Conservation (phyloP, 306 rosid genomes). For the Pyrus bretschneideri region DNA sequence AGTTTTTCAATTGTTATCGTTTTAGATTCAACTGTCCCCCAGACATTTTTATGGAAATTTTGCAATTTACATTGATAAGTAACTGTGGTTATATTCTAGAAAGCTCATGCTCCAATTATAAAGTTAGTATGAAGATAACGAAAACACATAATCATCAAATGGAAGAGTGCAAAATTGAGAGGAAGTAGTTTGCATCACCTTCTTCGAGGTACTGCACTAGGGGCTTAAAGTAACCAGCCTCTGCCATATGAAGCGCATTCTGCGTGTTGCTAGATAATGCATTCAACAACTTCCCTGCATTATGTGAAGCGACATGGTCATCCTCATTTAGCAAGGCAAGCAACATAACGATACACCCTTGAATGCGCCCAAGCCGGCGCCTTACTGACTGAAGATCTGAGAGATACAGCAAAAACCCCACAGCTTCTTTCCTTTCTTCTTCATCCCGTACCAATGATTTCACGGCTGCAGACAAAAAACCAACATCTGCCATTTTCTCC, state of each 20-base stretch:
- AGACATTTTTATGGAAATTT: too few species aligned
- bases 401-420: conserved; percentile 61
- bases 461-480: conserved; percentile 56
- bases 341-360: conserved; percentile 82
- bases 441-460: conserved; percentile 64
- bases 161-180: neutral
- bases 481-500: conserved; percentile 72
- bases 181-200: conserved; percentile 37
- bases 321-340: conserved; percentile 72
- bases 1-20: neutral
- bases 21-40: neutral
- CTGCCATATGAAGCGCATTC: conserved; percentile 92
- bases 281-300: conserved; percentile 62
- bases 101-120: too few species aligned
- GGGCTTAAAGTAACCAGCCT: conserved; percentile 86
- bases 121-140: too few species aligned
- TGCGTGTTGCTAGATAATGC: conserved; percentile 67
- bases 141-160: neutral
- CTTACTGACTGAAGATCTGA: conserved; percentile 55
- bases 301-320: conserved; percentile 54
- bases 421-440: conserved; percentile 82
- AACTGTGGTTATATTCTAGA: too few species aligned
- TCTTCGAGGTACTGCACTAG: conserved; percentile 64
- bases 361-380: conserved; percentile 68
- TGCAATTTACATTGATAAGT: too few species aligned